phyloP scores from a whole-genome alignment of 1,284 basidiomycete species.

The Heliocybe sulcata region DNA sequence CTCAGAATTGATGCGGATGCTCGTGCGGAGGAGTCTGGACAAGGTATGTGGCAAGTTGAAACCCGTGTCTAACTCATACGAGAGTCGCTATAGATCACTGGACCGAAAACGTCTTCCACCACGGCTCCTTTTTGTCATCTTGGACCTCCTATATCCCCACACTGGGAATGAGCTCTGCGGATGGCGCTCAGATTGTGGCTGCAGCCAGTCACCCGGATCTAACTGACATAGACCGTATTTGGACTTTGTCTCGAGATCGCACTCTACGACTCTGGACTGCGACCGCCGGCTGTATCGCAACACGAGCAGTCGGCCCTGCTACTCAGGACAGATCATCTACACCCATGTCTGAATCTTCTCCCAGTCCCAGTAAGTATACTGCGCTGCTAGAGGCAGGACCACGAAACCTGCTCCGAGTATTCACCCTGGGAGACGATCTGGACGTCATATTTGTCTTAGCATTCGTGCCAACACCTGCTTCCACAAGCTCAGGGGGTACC shows the following conservation, averaged over 20 bases:
- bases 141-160: conserved; percentile 61
- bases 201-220: conserved; percentile 64
- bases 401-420: conserved; percentile 55
- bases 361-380: conserved; percentile 28
- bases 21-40: conserved; percentile 39
- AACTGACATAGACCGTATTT: conserved; percentile 64
- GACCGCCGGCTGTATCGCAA: conserved; percentile 60
- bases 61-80: conserved; percentile 4
- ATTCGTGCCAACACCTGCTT: conserved; percentile 60
- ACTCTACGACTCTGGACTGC: conserved; percentile 80
- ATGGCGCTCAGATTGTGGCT: conserved; percentile 55
- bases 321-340: conserved; percentile 30
- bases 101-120: conserved; percentile 57
- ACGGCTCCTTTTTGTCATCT: conserved; percentile 54
- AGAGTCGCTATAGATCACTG: conserved; percentile 43
- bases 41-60: conserved; percentile 36
- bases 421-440: conserved; percentile 33
- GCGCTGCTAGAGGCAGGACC: conserved; percentile 48
- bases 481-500: conserved; percentile 57
- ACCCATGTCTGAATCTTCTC: conserved; percentile 22
- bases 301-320: conserved; percentile 37
- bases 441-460: conserved; percentile 48
- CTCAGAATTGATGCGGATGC: conserved; percentile 63
- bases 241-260: conserved; percentile 85
- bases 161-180: conserved; percentile 34